Base-by-base conservation (phyloP, 768 basidiomycete genomes). In the Megacollybia marginata region DNA sequence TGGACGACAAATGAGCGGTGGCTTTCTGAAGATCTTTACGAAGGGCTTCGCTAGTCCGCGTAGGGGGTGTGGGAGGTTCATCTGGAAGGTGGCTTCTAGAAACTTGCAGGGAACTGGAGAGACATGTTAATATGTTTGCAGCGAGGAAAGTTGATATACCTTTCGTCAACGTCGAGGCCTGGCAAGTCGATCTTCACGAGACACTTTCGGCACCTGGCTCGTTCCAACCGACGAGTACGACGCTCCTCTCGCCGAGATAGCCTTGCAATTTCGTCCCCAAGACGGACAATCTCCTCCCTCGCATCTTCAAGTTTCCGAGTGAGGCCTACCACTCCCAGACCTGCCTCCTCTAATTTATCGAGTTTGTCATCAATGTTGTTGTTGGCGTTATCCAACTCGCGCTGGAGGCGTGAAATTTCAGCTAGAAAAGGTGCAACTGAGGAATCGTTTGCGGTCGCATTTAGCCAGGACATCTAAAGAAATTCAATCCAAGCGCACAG, bases 301-400 rank as follows among this genome's bases (percentile, higher is more conserved):
- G 87, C 85, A 55, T 89, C 86, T 51, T 83, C 85, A 3, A 92
- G 75, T 48, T 79, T 82, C 65, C 73, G 75, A 0, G 85, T 82
- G 33, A 90, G 69, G 7, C 78, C 80, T 42, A 92, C 79, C 38
- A 83, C 83, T 28, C 80, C 88, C 12, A 85, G 63, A 5, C 90
- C 90, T 0, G 85, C 83, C 50, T 91, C 83, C 59, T 89, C 87
- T 2, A 94, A 80, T 47, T 84, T 81, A 60, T 91, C 89, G 13
- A 94, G 73, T 62, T 93, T 92, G 59, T 91, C 84, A 56, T 94
- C 92, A 48, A 94, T 88, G 56, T 79, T 85, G 33, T 85, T 82
- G 60, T 94, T 92, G 9, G 90, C 91, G 2, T 62, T 73, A 54
- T 86, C 84, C 23, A 93, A 81, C 55, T 92, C 84, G 15, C 70